Base-by-base conservation (phyloP, 305 asterid genomes). In the Rubia tinctorum region DNA sequence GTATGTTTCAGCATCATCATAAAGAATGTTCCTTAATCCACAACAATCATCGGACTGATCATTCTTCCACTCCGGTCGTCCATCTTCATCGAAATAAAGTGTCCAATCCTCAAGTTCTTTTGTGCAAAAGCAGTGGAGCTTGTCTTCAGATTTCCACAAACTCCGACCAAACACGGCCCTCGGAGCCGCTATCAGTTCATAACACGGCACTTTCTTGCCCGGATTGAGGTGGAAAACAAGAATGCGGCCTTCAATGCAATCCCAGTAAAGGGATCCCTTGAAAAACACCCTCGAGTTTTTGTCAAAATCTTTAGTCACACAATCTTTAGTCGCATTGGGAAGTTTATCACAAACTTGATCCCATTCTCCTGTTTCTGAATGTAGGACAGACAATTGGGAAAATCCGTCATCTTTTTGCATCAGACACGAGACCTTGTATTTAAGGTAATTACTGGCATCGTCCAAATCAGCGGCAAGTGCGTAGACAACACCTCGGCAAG, bases 91-190 rank as follows among this genome's bases (percentile, higher is more conserved):
- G n/a, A 14, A 14, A 14, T n/a, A 23, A 25, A 58, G 56, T 7
- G 42, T 39, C 68, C 68, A 51, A 22, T 60, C 60, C 5, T 11
- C 18, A 43, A 15, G 43, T 8, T 59, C 53, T 72, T 61, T 61
- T 47, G 61, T 69, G 76, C 62, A 62, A 18, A 27, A 44, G 39
- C 70, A 47, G 12, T 44, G 62, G 42, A 61, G 62, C 27, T 49
- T 62, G 39, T 62, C 39, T 2, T 8, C 13, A 6, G 70, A 73
- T 73, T 73, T 73, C 64, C 77, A 64, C 22, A 40, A 65, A 65
- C 66, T 11, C 71, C 65, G 66, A 5, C 71, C 37, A 14, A 30
- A 14, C 14, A 43, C 5, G n/a, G 64, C 22, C 8, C 25, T 37
- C 15, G 64, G 56, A 34, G 71, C 15, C 64, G 34, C 8, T 11